These are phyloP conservation scores for Phylloporus sp. DNA, from an alignment of 768 basidiomycete species.

Conservation along the genomic window DNA sequence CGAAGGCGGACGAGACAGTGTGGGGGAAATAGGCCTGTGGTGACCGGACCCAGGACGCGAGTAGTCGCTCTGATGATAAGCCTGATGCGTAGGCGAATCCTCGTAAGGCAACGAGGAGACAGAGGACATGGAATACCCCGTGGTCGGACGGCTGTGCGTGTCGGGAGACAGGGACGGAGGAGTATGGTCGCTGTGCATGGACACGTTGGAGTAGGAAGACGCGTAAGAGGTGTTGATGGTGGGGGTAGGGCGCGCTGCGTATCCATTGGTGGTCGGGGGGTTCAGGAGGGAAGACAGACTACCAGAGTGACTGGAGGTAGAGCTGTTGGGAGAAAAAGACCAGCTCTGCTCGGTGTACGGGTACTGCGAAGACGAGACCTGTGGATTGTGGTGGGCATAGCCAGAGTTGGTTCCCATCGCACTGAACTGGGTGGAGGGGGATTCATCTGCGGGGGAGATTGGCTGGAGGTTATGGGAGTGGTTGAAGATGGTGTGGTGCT, in stretches of 20 bases:
- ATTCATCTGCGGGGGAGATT: slow-evolving; percentile 66
- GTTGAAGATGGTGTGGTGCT: slow-evolving; percentile 53
- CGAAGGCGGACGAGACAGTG: slow-evolving; percentile 62
- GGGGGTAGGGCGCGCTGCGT: slow-evolving; percentile 51
- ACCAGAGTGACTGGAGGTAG: slow-evolving; percentile 60
- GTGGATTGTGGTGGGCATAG: slow-evolving; percentile 28
- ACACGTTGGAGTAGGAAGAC: slow-evolving; percentile 63
- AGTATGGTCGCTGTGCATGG: slow-evolving; percentile 62
- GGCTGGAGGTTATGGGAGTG: slow-evolving; percentile 58
- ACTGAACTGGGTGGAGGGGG: slow-evolving; percentile 46
- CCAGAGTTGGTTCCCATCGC: slow-evolving; percentile 34
- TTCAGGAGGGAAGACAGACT: slow-evolving; percentile 77
- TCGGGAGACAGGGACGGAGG: slow-evolving; percentile 75
- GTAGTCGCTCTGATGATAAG: slow-evolving; percentile 49
- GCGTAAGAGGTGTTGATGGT: slow-evolving; percentile 69
- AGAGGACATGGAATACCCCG: slow-evolving; percentile 81
- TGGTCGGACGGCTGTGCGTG: slow-evolving; percentile 65
- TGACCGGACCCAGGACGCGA: slow-evolving; percentile 72
- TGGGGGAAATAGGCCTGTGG: slow-evolving; percentile 58
- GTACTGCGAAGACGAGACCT: slow-evolving; percentile 53
- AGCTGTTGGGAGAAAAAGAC: slow-evolving; percentile 42
- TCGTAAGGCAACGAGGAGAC: slow-evolving; percentile 74
- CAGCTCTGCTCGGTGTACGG: slow-evolving; percentile 63
- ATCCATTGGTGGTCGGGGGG: slow-evolving; percentile 45
- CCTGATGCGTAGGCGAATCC: slow-evolving; percentile 38